Base-by-base conservation (phyloP, 2,329 filamentous ascomycete species). In the Diplodia mutila region DNA sequence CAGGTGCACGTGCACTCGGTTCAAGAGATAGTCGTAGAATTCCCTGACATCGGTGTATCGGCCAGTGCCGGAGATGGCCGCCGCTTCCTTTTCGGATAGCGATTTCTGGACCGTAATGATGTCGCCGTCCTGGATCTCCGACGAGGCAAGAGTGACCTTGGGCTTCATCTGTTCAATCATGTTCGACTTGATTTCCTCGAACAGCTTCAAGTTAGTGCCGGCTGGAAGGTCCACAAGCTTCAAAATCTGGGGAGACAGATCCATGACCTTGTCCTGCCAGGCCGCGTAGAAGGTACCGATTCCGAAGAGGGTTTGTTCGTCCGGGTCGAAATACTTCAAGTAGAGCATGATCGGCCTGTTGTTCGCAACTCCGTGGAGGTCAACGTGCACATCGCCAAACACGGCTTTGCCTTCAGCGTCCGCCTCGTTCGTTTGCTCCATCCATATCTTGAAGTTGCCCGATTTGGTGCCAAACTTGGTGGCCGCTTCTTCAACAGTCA, bases 91-190 rank as follows among this genome's bases (percentile, higher is more conserved):
- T 23, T 86, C 84, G 29, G 78, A 79, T 42, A 87, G 80, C 29
- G 85, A 82, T 69, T 87, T 87, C 77, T 99, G 95, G 81, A 98
- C 97, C 76, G 94, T 97, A 67, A 99, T 89, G 72, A 99, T 97
- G 75, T 99, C 95, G 59, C 95, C 95, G 74, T 99, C 94, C 77
- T 98, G 94, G 27, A 99, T 91, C 78, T 99, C 96, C 1, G 95
- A 95, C 69, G 92, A 89, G 71, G 93, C 91, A 69, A 99, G 85
- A 0, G 93, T 93, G 75, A 93, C 89, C 81, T 97, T 98, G 0
- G 90, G 87, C 80, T 97, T 98, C 83, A 99, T 90, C 7, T 87
- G 86, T 76, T 99, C 96, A 72, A 99, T 97, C 94, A 98, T 98
- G 69, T 89, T 92, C 63, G 94, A 93, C 80, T 98, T 99, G 80